Conservation (phyloP, 2,329 filamentous ascomycete species). For the Chaetomiaceae sp. region DNA sequence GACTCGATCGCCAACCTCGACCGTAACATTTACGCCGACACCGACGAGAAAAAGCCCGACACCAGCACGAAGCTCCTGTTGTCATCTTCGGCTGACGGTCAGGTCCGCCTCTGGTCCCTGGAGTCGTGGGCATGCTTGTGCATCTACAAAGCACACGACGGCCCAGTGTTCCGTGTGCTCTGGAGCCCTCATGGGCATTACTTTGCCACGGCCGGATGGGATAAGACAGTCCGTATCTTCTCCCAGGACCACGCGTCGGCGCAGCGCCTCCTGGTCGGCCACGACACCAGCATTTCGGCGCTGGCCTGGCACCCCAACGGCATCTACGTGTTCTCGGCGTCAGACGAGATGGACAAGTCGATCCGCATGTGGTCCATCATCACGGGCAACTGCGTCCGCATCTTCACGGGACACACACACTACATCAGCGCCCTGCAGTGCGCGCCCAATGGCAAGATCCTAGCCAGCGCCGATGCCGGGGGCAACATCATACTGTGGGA, state of each 20-base stretch:
- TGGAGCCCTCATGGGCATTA: constrained; percentile 96
- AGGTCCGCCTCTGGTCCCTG: constrained; percentile 87
- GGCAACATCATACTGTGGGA: constrained; percentile 96
- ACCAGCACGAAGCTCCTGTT: constrained; percentile 70
- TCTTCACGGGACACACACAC: constrained; percentile 88
- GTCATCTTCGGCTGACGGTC: constrained; percentile 82
- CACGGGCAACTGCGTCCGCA: constrained; percentile 79
- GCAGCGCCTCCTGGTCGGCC: constrained; percentile 81
- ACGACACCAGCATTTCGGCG: constrained; percentile 87
- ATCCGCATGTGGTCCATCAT: constrained; percentile 97
- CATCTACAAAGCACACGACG: constrained; percentile 88
- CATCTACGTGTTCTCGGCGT: constrained; percentile 88
- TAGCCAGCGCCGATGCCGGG: constrained; percentile 85
- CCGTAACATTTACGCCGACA: constrained; percentile 48
- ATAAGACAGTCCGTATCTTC: constrained; percentile 88
- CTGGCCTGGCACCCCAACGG: constrained; percentile 95
- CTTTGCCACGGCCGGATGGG: constrained; percentile 81
- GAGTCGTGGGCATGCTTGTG: constrained; percentile 91
- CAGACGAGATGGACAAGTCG: constrained; percentile 78
- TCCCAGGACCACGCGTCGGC: constrained; percentile 88
- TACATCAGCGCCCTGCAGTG: constrained; percentile 82
- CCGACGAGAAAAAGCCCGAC: constrained; percentile 40
- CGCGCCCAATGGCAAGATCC: constrained; percentile 78
- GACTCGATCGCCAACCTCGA: constrained; percentile 56
- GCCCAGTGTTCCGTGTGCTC: constrained; percentile 79